phyloP scores from a whole-genome alignment of 352 stramenopile genomes.

The Phytophthora colocasiae region DNA sequence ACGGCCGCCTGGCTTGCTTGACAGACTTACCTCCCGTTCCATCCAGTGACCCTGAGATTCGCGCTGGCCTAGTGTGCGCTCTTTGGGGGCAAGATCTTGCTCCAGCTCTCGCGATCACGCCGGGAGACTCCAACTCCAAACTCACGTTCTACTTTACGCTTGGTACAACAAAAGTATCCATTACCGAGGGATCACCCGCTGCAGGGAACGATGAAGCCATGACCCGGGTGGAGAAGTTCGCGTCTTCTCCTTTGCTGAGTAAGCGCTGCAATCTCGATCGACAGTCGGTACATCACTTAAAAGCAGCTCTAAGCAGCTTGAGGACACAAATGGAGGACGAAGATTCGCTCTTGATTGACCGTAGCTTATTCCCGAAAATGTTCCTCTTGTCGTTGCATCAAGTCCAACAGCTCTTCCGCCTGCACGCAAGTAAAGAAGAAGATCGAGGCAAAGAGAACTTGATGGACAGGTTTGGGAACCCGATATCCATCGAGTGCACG shows the following conservation, averaged over 20 bases:
- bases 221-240: slow-evolving; percentile 55
- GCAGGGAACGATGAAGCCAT: slow-evolving; percentile 30
- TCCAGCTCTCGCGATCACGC: slow-evolving; percentile 40
- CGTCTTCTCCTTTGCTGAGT: slow-evolving; percentile 57
- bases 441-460: slow-evolving; percentile 7
- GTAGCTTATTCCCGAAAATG: slow-evolving; percentile 33
- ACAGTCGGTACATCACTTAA: slow-evolving; percentile 36
- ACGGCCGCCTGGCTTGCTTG: slow-evolving; percentile 64
- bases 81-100: slow-evolving; percentile 68
- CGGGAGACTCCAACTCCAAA: slow-evolving; percentile 2
- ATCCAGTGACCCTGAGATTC: slow-evolving; percentile 61
- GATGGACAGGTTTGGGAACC: slow-evolving; percentile 57
- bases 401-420: slow-evolving; percentile 54
- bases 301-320: slow-evolving; percentile 47
- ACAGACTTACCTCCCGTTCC: slow-evolving; percentile 50
- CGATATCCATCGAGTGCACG: slow-evolving; percentile 51
- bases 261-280: slow-evolving; percentile 48
- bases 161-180: slow-evolving; percentile 53
- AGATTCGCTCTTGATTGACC: slow-evolving; percentile 62
- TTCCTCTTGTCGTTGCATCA: slow-evolving; percentile 38
- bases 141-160: slow-evolving; percentile 71
- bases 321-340: slow-evolving; percentile 73
- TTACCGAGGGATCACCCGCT: slow-evolving; percentile 21
- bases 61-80: slow-evolving; percentile 58
- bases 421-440: background rate